A percentile compares a stretch with the other conserved stretches of the same genome.
Evolutionary conservation across 2,329 filamentous ascomycete genomes (phyloP).

Genomic region (Epichloe amarillans): DNA sequence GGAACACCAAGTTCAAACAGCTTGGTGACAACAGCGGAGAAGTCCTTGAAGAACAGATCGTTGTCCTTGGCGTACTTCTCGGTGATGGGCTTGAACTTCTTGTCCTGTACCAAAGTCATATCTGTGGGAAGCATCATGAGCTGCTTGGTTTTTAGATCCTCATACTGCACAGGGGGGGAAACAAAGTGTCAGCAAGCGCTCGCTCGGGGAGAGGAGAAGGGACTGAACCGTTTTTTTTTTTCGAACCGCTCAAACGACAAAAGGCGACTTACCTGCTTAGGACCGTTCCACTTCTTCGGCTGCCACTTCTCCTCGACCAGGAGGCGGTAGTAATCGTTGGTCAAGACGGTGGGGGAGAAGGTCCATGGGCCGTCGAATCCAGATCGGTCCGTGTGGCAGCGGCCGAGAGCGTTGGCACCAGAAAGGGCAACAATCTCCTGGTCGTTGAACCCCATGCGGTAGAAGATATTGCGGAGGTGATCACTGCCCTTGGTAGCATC

Average conservation of each 20-base stretch:
- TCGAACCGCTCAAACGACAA: not conserved
- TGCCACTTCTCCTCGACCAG: constrained; percentile 87
- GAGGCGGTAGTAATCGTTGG: constrained; percentile 89
- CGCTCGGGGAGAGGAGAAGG: constrained; percentile 3
- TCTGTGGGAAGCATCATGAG: constrained; percentile 98
- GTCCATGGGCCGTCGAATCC: constrained; percentile 87
- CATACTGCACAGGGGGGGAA: constrained; percentile 44
- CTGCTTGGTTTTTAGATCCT: constrained; percentile 74
- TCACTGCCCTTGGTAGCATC: constrained; percentile 66
- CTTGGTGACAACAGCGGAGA: constrained; percentile 62
- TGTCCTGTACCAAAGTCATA: constrained; percentile 76
- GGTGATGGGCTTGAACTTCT: constrained; percentile 66
- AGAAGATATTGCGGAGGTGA: constrained; percentile 85
- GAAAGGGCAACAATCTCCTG: constrained; percentile 86
- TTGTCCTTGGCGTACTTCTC: constrained; percentile 87
- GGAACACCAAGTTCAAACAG: constrained; percentile 93
- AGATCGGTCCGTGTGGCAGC: constrained; percentile 78
- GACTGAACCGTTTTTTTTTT: not conserved
- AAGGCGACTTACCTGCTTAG: constrained; percentile 45
- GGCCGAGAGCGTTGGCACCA: constrained; percentile 77
- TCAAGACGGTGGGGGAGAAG: constrained; percentile 75
- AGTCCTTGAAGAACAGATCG: constrained; percentile 87
- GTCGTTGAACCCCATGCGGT: constrained; percentile 96
- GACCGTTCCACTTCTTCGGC: constrained; percentile 83
- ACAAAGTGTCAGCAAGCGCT: constrained; percentile 5